Conservation (phyloP, 75 land plant species). For the Larix kaempferi region DNA sequence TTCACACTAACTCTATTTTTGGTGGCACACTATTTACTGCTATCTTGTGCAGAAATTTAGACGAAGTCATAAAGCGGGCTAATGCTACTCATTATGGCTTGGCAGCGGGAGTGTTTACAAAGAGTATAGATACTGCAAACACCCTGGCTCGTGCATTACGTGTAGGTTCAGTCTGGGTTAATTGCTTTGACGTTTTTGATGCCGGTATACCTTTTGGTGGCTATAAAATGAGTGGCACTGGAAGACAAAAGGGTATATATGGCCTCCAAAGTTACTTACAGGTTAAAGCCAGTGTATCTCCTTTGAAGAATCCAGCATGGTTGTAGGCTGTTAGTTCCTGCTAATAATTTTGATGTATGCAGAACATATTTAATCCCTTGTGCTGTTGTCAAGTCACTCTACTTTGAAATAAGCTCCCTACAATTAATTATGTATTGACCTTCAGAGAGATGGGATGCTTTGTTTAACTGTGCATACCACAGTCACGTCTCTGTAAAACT, state of each 20-base stretch:
- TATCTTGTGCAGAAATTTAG: conserved; percentile 27
- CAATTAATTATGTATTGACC: too few relatives aligned
- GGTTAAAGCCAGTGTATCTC: conserved; percentile 78
- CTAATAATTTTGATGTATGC: conserved; percentile 11
- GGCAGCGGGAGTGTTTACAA: conserved; percentile 94
- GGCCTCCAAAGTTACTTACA: conserved; percentile 79
- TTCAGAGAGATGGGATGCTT: too few relatives aligned
- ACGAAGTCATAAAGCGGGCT: conserved; percentile 73
- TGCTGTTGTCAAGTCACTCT: too few relatives aligned
- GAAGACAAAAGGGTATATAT: conserved; percentile 88
- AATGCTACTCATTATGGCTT: conserved; percentile 70
- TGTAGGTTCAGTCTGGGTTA: conserved; percentile 86
- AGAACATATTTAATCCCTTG: too few relatives aligned
- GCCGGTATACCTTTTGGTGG: conserved; percentile 95
- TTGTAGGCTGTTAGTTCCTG: conserved; percentile 21
- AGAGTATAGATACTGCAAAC: conserved; percentile 70
- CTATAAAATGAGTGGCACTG: conserved; percentile 91
- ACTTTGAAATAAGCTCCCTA: too few relatives aligned
- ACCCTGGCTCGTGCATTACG: conserved; percentile 68
- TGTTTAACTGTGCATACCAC: too few relatives aligned
- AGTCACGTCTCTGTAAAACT: too few relatives aligned
- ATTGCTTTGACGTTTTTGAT: conserved; percentile 84
- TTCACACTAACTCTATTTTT: too few relatives aligned
- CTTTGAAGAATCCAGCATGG: conserved; percentile 61
- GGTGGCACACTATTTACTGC: too few relatives aligned